These are phyloP conservation scores for Aspergillus costaricaensis DNA, from an alignment of 2,329 filamentous ascomycete genomes.

Conservation along the genomic window DNA sequence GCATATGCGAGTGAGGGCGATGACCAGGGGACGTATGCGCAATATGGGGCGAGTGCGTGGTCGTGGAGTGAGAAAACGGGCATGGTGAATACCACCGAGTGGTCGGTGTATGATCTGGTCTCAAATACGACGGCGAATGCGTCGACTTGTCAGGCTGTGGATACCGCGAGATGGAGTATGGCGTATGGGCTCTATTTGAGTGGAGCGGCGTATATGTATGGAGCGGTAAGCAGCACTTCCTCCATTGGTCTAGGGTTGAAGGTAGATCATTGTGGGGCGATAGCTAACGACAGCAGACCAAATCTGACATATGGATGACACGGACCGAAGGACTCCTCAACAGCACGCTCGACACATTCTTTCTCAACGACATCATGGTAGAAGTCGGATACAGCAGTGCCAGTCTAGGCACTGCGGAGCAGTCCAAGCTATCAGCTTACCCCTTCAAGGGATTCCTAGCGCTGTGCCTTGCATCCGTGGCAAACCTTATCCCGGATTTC, in stretches of 20 bases:
- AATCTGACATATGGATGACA: neutral
- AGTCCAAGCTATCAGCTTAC: neutral
- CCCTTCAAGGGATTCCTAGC: neutral
- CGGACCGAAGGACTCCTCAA: neutral
- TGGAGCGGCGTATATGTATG: neutral
- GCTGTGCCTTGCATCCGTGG: neutral
- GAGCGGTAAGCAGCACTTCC: neutral
- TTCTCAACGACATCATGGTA: neutral
- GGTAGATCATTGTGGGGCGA: no score
- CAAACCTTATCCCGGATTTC: neutral
- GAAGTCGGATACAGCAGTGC: neutral
- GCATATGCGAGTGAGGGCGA: neutral
- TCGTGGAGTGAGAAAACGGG: neutral
- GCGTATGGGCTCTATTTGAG: neutral
- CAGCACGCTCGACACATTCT: neutral
- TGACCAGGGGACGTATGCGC: neutral
- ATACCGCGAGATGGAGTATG: neutral
- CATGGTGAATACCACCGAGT: neutral
- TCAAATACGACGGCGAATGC: neutral
- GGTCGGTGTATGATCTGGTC: neutral
- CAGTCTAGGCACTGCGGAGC: neutral
- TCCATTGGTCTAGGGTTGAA: no score
- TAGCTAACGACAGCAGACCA: neutral
- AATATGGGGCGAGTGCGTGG: neutral
- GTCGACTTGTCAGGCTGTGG: neutral